Evolutionary conservation across 2,329 filamentous ascomycete species (phyloP), one percentile per base, ranked within the genome.

Genomic region (Leptodontidium sp.): DNA sequence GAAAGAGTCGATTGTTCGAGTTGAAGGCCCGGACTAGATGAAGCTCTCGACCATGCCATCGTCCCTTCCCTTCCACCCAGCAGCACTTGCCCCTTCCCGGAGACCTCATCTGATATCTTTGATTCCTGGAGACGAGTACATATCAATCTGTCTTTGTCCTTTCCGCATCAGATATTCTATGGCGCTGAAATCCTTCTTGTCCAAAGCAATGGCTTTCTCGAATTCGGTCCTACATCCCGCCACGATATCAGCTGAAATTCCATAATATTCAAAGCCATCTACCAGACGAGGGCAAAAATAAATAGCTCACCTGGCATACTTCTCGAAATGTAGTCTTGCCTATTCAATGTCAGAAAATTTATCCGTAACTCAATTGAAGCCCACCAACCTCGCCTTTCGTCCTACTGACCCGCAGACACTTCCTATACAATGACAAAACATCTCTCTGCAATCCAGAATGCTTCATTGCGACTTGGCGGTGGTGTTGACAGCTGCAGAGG

Each of bases 371-470:
- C 50, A 38, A 67, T 64, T 43, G 24, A 58, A 50, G 45, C 35
- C 15, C 17, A 77, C 85, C 75, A 79, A 95, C 93, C 75, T 82
- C 78, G 61, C 94, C 93, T 80, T 99, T 98, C 77, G 90, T 90
- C 69, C 91, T 88, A 68, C 91, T 90, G 77, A 92, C 93, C 69
- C 94, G 88, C 32, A 99, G 83, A 76, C 95, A 98, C 78, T 89
- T 88, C 68, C 95, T 90, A 79, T 98, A 99, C 15, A 99, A 87
- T 43, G 89, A 85, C 63, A 98, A 81, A 3, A 98, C 95, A 77
- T 97, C 93, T 76, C 88, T 91, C 79, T 98, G 95, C n/a, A 98
- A 84, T 45, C 96, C 96, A 8, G 94, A 97, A 32, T 94, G 84
- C 75, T 89, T 86, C 82, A 82, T 64, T 47, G 26, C 26, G 47